These are phyloP conservation scores for Rutstroemia sp. DNA, from an alignment of 2,329 filamentous ascomycete genomes.

Conservation along the genomic window DNA sequence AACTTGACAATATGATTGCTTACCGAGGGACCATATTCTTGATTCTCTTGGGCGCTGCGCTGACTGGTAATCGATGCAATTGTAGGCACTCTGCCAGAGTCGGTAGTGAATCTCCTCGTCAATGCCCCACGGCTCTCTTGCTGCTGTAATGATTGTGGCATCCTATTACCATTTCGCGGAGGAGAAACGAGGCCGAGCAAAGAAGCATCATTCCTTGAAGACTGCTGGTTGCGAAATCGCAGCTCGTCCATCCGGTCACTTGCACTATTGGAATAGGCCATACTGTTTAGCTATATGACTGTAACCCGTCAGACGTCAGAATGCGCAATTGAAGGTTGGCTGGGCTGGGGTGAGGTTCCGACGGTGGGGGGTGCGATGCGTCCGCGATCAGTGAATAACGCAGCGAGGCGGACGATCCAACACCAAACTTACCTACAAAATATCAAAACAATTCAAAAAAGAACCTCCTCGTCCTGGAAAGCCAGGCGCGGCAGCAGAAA, in stretches of 20 bases:
- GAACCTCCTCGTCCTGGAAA: conserved; percentile 10
- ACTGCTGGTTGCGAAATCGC: conserved; percentile 70
- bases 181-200: conserved; percentile 71
- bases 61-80: conserved; percentile 40
- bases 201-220: conserved; percentile 66
- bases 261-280: conserved; percentile 58
- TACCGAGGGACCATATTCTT: conserved; percentile 30
- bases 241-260: conserved; percentile 69
- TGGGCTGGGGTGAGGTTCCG: conserved; percentile 11
- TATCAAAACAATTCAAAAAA: conserved; percentile 10
- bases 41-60: conserved; percentile 22
- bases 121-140: conserved; percentile 70
- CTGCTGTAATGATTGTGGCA: conserved; percentile 47
- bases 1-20: conserved; percentile 14
- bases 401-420: background rate
- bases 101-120: conserved; percentile 89
- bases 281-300: conserved; percentile 33
- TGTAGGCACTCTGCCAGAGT: conserved; percentile 75
- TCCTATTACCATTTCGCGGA: conserved; percentile 63
- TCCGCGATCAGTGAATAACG: conserved; percentile 5
- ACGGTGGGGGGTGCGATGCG: conserved; percentile 15
- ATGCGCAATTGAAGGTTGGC: conserved; percentile 10
- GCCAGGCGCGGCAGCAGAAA: conserved; percentile 10
- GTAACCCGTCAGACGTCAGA: conserved; percentile 16
- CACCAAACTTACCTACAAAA: conserved; percentile 7